These are phyloP conservation scores for Podila epigama DNA, from an alignment of 192 early-diverging fungal species.

Conservation along the genomic window DNA sequence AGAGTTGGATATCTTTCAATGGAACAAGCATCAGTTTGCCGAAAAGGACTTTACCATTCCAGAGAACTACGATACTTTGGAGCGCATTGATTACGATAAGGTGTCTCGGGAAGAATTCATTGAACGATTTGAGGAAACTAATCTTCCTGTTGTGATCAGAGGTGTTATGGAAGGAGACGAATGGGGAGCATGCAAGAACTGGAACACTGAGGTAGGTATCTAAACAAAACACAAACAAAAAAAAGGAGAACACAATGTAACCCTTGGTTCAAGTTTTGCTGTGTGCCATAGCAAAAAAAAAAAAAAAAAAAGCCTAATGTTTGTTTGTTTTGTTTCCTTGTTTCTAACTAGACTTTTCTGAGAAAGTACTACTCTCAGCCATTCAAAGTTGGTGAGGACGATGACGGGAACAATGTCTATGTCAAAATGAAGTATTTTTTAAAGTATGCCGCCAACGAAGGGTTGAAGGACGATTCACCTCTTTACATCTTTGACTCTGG, in stretches of 20 bases:
- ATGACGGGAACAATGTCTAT: slow-evolving; percentile 73
- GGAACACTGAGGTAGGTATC: slow-evolving; percentile 67
- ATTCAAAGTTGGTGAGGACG: slow-evolving; percentile 85
- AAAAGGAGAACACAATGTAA: too few relatives aligned
- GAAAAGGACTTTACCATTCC: slow-evolving; percentile 60
- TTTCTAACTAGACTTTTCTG: slow-evolving; percentile 44
- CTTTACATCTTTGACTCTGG: slow-evolving; percentile 84
- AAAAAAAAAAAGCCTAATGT: background rate
- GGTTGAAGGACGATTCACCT: slow-evolving; percentile 70
- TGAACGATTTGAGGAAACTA: slow-evolving; percentile 58
- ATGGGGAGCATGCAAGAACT: slow-evolving; percentile 64
- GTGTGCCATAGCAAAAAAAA: background rate
- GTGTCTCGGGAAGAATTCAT: slow-evolving; percentile 68
- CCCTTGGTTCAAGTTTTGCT: too few relatives aligned
- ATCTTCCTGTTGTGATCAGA: slow-evolving; percentile 67
- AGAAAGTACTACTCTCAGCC: slow-evolving; percentile 64
- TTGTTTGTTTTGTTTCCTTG: background rate
- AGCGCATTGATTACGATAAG: slow-evolving; percentile 60
- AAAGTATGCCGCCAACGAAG: slow-evolving; percentile 58
- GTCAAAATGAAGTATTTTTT: slow-evolving; percentile 70
- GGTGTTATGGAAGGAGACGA: slow-evolving; percentile 58
- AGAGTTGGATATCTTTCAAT: slow-evolving; percentile 73
- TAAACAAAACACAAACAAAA: too few relatives aligned
- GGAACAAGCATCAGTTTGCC: slow-evolving; percentile 60
- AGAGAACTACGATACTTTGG: slow-evolving; percentile 54